These are phyloP conservation scores for Scleromitrula shiraiana DNA, from an alignment of 2,329 filamentous ascomycete species.

Conservation along the genomic window DNA sequence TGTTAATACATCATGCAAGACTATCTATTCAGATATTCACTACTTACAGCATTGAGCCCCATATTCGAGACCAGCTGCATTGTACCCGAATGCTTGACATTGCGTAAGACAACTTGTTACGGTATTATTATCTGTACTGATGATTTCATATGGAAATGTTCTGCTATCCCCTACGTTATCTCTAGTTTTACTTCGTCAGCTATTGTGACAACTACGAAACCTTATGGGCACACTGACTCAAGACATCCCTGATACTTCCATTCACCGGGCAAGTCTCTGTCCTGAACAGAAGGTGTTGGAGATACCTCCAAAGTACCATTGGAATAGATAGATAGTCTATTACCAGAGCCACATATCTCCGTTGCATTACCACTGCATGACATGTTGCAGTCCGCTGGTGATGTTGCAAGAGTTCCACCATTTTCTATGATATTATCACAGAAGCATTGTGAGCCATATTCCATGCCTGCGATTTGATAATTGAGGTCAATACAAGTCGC, in stretches of 20 bases:
- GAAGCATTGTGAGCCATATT: slow-evolving; percentile 19
- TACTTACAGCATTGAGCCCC: slow-evolving; percentile 23
- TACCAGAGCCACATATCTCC: slow-evolving; percentile 30
- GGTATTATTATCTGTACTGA: slow-evolving; percentile 14
- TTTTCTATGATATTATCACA: slow-evolving; percentile 25
- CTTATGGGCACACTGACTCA: slow-evolving; percentile 41
- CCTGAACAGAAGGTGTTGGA: slow-evolving; percentile 18
- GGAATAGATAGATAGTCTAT: slow-evolving; percentile 24
- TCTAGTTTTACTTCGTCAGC: slow-evolving; percentile 26
- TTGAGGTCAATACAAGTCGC: slow-evolving; percentile 21
- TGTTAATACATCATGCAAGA: background rate
- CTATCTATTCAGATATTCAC: background rate
- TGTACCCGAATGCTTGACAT: slow-evolving; percentile 23
- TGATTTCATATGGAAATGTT: slow-evolving; percentile 22
- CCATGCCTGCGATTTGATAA: slow-evolving; percentile 18
- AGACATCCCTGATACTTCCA: slow-evolving; percentile 33
- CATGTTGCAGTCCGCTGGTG: slow-evolving; percentile 27
- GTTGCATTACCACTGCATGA: slow-evolving; percentile 23
- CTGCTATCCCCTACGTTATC: slow-evolving; percentile 12
- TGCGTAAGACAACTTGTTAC: slow-evolving; percentile 17
- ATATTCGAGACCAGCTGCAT: slow-evolving; percentile 24
- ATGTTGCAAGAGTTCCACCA: slow-evolving; percentile 17
- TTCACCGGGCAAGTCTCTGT: slow-evolving; percentile 19
- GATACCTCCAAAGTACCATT: slow-evolving; percentile 16
- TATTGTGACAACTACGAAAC: background rate